Evolutionary conservation across 306 rosid species (phyloP).

Genomic region (Begonia peltatifolia): DNA sequence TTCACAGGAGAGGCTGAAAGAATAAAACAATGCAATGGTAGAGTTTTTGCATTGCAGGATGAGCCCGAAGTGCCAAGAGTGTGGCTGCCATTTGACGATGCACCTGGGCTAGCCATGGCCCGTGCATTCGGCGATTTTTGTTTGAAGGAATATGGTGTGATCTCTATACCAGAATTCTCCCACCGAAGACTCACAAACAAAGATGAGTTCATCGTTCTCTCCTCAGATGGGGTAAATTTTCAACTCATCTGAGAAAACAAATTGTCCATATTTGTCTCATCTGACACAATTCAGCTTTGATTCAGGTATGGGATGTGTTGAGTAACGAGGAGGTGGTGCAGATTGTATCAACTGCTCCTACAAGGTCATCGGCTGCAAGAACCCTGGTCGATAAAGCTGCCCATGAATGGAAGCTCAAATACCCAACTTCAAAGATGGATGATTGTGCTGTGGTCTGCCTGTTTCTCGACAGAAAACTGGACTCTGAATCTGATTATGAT

Average conservation of each 20-base stretch:
- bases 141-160: conserved; percentile 44
- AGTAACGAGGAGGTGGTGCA: conserved; percentile 41
- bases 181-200: conserved; percentile 24
- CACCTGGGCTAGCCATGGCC: conserved; percentile 55
- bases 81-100: conserved; percentile 41
- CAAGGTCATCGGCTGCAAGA: conserved; percentile 34
- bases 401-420: conserved; percentile 45
- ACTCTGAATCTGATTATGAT: neutral
- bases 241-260: neutral
- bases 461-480: conserved; percentile 17
- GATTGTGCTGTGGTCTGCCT: conserved; percentile 54
- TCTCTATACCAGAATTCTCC: conserved; percentile 36
- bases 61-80: conserved; percentile 55
- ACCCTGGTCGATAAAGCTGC: conserved; percentile 40
- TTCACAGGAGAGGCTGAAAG: conserved; percentile 39
- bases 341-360: conserved; percentile 43
- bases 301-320: conserved; percentile 48
- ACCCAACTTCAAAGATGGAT: conserved; percentile 44
- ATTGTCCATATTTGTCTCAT: neutral
- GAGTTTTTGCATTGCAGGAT: conserved; percentile 48
- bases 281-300: neutral
- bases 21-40: conserved; percentile 44
- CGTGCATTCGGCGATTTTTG: conserved; percentile 53
- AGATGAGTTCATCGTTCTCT: conserved; percentile 39
- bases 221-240: conserved; percentile 43